phyloP scores from a whole-genome alignment of 2,329 filamentous ascomycete species.

The Dothideomycetidae sp. region DNA sequence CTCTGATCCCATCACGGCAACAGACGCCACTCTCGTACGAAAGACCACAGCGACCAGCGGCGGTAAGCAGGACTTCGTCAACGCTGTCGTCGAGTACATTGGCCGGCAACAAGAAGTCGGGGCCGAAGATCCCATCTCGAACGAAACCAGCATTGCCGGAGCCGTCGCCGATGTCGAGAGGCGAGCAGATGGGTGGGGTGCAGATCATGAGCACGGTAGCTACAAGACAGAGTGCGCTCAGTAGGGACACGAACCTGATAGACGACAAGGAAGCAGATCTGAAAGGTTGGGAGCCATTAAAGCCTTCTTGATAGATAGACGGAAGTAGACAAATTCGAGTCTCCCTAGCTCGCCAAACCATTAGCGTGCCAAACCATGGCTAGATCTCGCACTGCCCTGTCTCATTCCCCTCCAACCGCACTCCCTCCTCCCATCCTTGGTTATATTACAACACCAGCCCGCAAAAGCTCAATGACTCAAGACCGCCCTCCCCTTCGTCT shows the following conservation, averaged over 20 bases:
- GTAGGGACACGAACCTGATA: conserved; percentile 17
- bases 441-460: too few relatives aligned
- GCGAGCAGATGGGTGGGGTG: conserved; percentile 4
- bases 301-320: conserved; percentile 13
- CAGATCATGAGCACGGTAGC: conserved; percentile 12
- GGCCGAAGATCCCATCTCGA: background rate
- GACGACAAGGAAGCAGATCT: conserved; percentile 18
- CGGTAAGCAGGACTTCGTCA: background rate
- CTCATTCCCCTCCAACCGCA: too few relatives aligned
- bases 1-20: background rate
- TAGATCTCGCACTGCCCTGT: too few relatives aligned
- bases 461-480: too few relatives aligned
- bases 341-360: too few relatives aligned
- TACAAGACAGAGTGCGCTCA: too few relatives aligned
- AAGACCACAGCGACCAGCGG: background rate
- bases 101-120: background rate
- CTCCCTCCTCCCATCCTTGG: too few relatives aligned
- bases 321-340: background rate
- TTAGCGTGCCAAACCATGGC: too few relatives aligned
- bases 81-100: background rate
- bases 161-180: background rate
- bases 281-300: conserved; percentile 20
- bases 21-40: background rate
- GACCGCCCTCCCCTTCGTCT: conserved; percentile 37
- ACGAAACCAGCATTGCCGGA: background rate